Evolutionary conservation across 345 rosid genomes (phyloP), one percentile per base, ranked within the genome.

Genomic region (thale cress (Arabidopsis thaliana)): DNA sequence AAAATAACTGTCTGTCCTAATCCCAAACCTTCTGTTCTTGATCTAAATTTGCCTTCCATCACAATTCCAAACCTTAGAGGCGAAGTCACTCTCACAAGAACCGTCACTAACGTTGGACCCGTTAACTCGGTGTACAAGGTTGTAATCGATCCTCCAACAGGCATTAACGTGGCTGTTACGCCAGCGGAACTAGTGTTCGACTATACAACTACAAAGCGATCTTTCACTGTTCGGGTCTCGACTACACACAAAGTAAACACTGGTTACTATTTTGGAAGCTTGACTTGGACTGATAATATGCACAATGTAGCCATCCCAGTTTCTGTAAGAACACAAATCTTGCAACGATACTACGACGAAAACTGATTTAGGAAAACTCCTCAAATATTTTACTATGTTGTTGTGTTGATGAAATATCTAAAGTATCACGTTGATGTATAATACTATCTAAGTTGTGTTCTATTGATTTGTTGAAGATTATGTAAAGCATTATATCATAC

Each of bases 41-140:
- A 83, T 23, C 63, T 88, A 22, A 86, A 88, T 74, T 74, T 82
- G 25, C 89, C 88, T n/a, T 81, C 87, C 2, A 78, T 87, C 58
- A 57, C 86, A 33, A 79, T 59, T 58, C 84, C 74, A 50, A 28
- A 65, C 6, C 77, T 61, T 20, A 56, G 58, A 55, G 66, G 59
- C 8, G 73, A 59, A 50, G 62, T 36, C 12, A 49, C 64, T 45
- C 51, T 69, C 37, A 76, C 75, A 1, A 77, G 89, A 76, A 83
- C 79, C 0, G 71, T 87, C 5, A 86, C 82, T n/a, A 86, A 88
- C 32, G 84, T 80, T 33, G 88, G 89, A 25, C 71, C 77, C 5
- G 9, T 78, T 12, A 32, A 59, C 24, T 84, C 86, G 4, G 32
- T 57, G 2, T 87, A 85, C 59, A 68, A 64, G n/a, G 44, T 60